Conservation (phyloP, 805 yeast genomes). For the Wickerhamomyces chambardii region DNA sequence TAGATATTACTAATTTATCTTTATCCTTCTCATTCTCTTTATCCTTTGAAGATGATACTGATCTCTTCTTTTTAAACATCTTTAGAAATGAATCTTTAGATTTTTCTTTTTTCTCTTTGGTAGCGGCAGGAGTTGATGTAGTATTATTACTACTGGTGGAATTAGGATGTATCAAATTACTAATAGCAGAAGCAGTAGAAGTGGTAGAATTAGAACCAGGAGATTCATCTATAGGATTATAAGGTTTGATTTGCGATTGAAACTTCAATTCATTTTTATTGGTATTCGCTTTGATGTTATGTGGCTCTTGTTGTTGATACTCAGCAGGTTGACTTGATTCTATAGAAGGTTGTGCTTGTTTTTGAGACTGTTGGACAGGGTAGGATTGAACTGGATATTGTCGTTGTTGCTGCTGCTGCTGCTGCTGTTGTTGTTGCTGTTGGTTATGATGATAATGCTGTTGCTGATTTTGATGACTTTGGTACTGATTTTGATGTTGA, state of each 20-base stretch:
- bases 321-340: too few relatives aligned
- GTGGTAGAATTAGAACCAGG: too few relatives aligned
- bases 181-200: too few relatives aligned
- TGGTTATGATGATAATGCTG: conserved; percentile 3
- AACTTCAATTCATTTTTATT: too few relatives aligned
- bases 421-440: neutral
- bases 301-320: too few relatives aligned
- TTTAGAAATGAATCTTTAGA: conserved; percentile 16
- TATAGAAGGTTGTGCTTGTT: neutral
- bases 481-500: conserved; percentile 1
- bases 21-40: neutral
- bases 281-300: too few relatives aligned
- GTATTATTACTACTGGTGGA: too few relatives aligned
- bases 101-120: conserved; percentile 5
- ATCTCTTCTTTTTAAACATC: conserved; percentile 17
- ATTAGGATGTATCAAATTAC: too few relatives aligned
- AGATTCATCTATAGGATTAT: neutral
- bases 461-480: conserved; percentile 4
- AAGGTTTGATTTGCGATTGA: neutral
- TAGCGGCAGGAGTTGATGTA: too few relatives aligned
- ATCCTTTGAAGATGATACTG: conserved; percentile 1
- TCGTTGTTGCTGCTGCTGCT: conserved; percentile 1
- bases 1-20: neutral
- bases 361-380: neutral
- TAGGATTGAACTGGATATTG: neutral